A percentile compares a stretch with the other conserved stretches of the same genome.
These are phyloP conservation scores for Echinochloa phyllopogon DNA, from an alignment of 176 grass and related monocot species.

Conservation along the genomic window DNA sequence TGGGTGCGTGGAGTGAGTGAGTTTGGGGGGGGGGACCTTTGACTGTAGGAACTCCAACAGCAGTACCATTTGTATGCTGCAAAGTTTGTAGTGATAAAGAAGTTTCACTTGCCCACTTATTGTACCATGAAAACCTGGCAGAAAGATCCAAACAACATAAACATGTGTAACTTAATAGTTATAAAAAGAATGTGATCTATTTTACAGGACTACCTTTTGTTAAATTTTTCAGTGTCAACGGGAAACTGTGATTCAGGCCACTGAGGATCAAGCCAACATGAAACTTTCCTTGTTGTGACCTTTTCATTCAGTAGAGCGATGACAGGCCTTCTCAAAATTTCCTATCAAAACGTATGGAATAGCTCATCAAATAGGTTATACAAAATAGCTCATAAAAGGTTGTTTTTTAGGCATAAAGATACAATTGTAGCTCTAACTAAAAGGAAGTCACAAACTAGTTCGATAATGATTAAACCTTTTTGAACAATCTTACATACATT, in stretches of 20 bases:
- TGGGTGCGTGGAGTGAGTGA: not conserved
- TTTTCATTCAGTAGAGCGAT: constrained; percentile 68
- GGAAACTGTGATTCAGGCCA: constrained; percentile 68
- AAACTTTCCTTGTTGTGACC: constrained; percentile 62
- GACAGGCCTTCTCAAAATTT: constrained; percentile 65
- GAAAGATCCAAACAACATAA: constrained; percentile 33
- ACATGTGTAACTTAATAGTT: constrained; percentile 1
- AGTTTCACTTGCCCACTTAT: constrained; percentile 67
- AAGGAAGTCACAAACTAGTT: not conserved
- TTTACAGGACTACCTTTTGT: constrained; percentile 59
- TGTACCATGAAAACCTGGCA: constrained; percentile 79
- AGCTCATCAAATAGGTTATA: constrained; percentile 13
- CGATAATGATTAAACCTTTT: not conserved
- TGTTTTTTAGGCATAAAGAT: not conserved
- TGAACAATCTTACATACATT: constrained; percentile 59
- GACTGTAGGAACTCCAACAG: constrained; percentile 38
- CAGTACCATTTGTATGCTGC: constrained; percentile 26
- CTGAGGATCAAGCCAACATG: constrained; percentile 82
- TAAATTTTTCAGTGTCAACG: constrained; percentile 60
- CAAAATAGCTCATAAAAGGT: not conserved
- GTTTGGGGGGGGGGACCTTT: constrained; percentile 38
- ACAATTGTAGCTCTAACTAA: not conserved
- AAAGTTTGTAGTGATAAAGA: constrained; percentile 48
- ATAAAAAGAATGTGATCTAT: constrained; percentile 2
- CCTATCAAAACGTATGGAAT: constrained; percentile 54